Percentiles rank a stretch among this genome's conserved stretches.
Conservation (phyloP, 805 yeast genomes). For the Hyphopichia homilentoma region DNA sequence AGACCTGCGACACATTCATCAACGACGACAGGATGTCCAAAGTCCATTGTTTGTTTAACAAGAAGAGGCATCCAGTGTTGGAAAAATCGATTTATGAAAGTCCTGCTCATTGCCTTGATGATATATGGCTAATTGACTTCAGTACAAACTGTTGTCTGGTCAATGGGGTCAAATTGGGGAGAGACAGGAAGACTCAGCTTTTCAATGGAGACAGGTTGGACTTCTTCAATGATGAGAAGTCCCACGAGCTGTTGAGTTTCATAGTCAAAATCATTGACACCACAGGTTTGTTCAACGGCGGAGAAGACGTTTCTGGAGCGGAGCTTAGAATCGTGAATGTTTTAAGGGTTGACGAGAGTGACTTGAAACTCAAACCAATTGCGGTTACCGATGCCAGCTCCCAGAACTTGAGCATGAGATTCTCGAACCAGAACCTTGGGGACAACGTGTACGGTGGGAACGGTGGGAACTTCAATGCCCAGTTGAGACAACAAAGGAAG, state of each 20-base stretch:
- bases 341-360: conserved; percentile 22
- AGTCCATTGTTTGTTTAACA: conserved; percentile 69
- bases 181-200: conserved; percentile 58
- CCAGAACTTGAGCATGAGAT: conserved; percentile 4
- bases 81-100: conserved; percentile 54
- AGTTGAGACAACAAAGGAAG: conserved; percentile 25
- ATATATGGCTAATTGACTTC: conserved; percentile 74
- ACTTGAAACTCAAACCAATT: conserved; percentile 24
- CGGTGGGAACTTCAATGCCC: conserved; percentile 29
- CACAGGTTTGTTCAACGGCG: conserved; percentile 58
- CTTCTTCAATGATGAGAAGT: conserved; percentile 58
- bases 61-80: conserved; percentile 56
- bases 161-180: conserved; percentile 55
- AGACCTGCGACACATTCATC: conserved; percentile 56
- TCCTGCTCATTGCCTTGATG: conserved; percentile 71
- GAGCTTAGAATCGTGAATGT: conserved; percentile 18
- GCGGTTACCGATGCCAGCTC: conserved; percentile 12
- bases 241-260: conserved; percentile 52
- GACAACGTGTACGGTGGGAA: conserved; percentile 7
- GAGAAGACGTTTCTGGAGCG: conserved; percentile 12
- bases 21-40: conserved; percentile 79
- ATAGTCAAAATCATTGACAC: conserved; percentile 51
- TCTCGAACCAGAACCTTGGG: conserved; percentile 7
- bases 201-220: conserved; percentile 64
- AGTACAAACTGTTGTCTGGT: conserved; percentile 79